Evolutionary conservation across 2,329 filamentous ascomycete genomes (phyloP).

Genomic region (Claviceps citrina): DNA sequence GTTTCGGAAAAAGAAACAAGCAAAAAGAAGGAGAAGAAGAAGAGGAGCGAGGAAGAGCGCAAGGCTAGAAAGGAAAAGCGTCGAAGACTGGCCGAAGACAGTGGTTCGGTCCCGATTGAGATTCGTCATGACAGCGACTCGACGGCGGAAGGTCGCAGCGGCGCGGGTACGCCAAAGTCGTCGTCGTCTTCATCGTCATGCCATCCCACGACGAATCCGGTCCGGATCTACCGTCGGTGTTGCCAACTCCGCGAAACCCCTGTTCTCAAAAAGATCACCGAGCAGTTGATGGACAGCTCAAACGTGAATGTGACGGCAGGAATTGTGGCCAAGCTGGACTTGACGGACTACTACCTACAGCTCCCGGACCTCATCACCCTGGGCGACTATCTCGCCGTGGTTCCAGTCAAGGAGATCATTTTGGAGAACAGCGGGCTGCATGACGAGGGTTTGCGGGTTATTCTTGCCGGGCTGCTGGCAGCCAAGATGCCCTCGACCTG

Average conservation of each 20-base stretch:
- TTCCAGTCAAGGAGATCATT: slow-evolving; percentile 74
- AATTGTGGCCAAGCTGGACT: slow-evolving; percentile 66
- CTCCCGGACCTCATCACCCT: slow-evolving; percentile 72
- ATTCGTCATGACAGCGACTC: slow-evolving; percentile 56
- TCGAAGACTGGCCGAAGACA: slow-evolving; percentile 69
- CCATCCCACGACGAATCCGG: slow-evolving; percentile 72
- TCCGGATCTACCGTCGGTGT: slow-evolving; percentile 83
- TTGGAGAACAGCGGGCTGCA: slow-evolving; percentile 76
- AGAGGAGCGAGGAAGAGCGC: slow-evolving; percentile 79
- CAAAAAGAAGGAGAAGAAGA: slow-evolving; percentile 91
- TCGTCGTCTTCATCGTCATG: slow-evolving; percentile 13
- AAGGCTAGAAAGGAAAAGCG: slow-evolving; percentile 87
- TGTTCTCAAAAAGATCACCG: slow-evolving; percentile 79
- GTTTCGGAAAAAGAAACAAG: slow-evolving; percentile 28
- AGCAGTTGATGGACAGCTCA: slow-evolving; percentile 63
- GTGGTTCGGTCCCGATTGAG: slow-evolving; percentile 74
- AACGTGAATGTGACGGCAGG: slow-evolving; percentile 52
- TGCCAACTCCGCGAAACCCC: slow-evolving; percentile 88
- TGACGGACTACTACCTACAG: slow-evolving; percentile 73
- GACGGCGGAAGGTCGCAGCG: slow-evolving; percentile 20
- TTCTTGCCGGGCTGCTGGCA: slow-evolving; percentile 72
- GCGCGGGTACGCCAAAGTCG: slow-evolving; percentile 12
- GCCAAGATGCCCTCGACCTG: slow-evolving; percentile 49
- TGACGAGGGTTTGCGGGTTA: slow-evolving; percentile 73
- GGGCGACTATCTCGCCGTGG: slow-evolving; percentile 85